A percentile compares a stretch with the other conserved stretches of the same genome.
phyloP scores from a whole-genome alignment of 345 rosid species.

The Carallia brachiata region DNA sequence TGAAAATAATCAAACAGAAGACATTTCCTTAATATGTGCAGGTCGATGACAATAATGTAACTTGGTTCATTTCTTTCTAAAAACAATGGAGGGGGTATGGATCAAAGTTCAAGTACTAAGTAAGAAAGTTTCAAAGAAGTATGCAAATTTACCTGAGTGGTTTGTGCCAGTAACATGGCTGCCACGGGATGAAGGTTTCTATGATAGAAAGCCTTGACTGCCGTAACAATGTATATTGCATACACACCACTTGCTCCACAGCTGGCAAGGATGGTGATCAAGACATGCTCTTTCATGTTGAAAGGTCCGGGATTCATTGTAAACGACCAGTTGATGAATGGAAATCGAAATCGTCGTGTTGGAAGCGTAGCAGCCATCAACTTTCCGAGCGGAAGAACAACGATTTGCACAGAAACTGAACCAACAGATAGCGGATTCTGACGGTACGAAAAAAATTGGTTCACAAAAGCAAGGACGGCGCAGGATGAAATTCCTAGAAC shows the following conservation, averaged over 20 bases:
- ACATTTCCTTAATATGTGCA: not conserved
- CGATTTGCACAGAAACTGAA: slow-evolving; percentile 40
- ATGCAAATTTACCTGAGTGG: slow-evolving; percentile 54
- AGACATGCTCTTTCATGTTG: slow-evolving; percentile 45
- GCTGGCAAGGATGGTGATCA: slow-evolving; percentile 44
- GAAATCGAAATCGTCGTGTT: slow-evolving; percentile 8
- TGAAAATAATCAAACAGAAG: slow-evolving; percentile 20
- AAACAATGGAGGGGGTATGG: too few species aligned
- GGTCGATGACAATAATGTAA: too few species aligned
- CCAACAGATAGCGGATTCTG: slow-evolving; percentile 26
- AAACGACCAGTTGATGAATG: slow-evolving; percentile 42
- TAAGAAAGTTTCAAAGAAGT: not conserved
- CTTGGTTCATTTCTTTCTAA: too few species aligned
- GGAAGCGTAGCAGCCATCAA: slow-evolving; percentile 47
- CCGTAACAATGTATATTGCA: slow-evolving; percentile 28
- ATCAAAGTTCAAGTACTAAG: not conserved
- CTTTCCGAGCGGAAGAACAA: slow-evolving; percentile 41
- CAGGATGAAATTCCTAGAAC: slow-evolving; percentile 38
- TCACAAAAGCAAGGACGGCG: slow-evolving; percentile 30
- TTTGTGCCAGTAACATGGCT: slow-evolving; percentile 54
- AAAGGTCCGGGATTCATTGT: slow-evolving; percentile 56
- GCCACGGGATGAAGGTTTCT: slow-evolving; percentile 26
- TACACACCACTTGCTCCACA: slow-evolving; percentile 31
- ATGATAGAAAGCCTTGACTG: slow-evolving; percentile 41
- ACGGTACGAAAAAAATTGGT: slow-evolving; percentile 42